Base-by-base conservation (phyloP, 1,284 basidiomycete species). In the Sutorius eximius region DNA sequence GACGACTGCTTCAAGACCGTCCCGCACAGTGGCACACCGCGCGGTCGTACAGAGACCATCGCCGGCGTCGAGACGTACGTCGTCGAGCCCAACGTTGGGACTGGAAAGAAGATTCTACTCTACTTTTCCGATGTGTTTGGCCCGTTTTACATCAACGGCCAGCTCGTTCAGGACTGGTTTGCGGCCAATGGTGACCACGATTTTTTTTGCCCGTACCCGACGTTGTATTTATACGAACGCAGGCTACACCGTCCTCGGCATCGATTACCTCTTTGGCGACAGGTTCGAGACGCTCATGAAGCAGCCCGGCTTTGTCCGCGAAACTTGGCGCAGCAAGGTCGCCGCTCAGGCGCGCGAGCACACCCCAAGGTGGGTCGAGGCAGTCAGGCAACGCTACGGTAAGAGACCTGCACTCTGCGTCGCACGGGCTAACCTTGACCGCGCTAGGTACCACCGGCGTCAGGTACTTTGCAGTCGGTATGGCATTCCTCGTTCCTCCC, bases 181-280 rank as follows among this genome's bases (percentile, higher is more conserved):
- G 81, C 82, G 6, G 68, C 72, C 15, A 72, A 78, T 24, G 78
- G 79, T 81, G 51, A n/a, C 67, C 18, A 11, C 1, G 1, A 7
- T 63, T 22, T 12, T 22, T 12, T 11, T 29, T n/a, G 9, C n/a
- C 5, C 24, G 16, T n/a, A 29, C 1, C 3, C 24, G 2, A 13
- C 5, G 0, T 27, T 32, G 12, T 27, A 27, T 8, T 45, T 3
- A 57, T 45, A 18, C n/a, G 22, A 9, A 11, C n/a, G 20, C 22
- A 83, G 82, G 82, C 1, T 83, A 76, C 63, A 68, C 71, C 44
- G 81, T 84, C 2, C 66, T 82, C 10, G 82, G 80, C 2, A 65
- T 77, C 36, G 82, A 84, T 57, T 84, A 82, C 62, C 81, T 84
- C 64, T 75, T 82, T 56, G 82, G 82, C 7, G 80, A 83, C 55